Base-by-base conservation (phyloP, 2,329 filamentous ascomycete genomes). In the Aspergillus bombycis region DNA sequence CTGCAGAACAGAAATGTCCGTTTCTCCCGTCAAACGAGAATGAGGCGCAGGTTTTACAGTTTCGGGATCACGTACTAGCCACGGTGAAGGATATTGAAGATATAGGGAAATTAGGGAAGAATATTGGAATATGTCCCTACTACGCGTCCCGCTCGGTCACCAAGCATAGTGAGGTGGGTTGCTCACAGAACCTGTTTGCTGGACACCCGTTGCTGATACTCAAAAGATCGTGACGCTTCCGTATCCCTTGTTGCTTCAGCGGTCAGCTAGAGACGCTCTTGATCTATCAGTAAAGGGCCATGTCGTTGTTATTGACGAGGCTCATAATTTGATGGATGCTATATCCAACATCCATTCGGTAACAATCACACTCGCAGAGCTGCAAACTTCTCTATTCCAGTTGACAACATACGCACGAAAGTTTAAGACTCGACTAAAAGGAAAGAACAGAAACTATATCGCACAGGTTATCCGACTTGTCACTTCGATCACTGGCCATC, bases 241-340 rank as follows among this genome's bases (percentile, higher is more conserved):
- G 0, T 99, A 99, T 74, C 94, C 94, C 1, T 79, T 99, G 8
- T 84, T 99, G 0, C 82, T 99, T 3, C 95, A 98, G 72, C 91
- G 89, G 71, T 91, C 89, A 4, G 94, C 95, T 0, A 85, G 95
- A 56, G 94, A 98, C 65, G 93, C 95, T 0, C 83, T 99, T 0
- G 90, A 91, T 0, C 88, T 99, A 50, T 94, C 91, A 28, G 79
- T 99, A 10, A 93, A 96, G 70, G 88, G 89, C 6, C 95, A 96
- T 72, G 84, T 99, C 0, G 89, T 99, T n/a, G 91, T 99, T 30
- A 92, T 99, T 55, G 95, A 99, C 70, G 95, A 99, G 81, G 95
- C 95, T 0, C 95, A 99, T 75, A 99, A 99, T 73, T 86, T 99
- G 58, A 97, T 97, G 90, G 94, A 97, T 75, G 93, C 94, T 0